phyloP scores from a whole-genome alignment of 345 rosid genomes.

The Geranium rotundifolium region DNA sequence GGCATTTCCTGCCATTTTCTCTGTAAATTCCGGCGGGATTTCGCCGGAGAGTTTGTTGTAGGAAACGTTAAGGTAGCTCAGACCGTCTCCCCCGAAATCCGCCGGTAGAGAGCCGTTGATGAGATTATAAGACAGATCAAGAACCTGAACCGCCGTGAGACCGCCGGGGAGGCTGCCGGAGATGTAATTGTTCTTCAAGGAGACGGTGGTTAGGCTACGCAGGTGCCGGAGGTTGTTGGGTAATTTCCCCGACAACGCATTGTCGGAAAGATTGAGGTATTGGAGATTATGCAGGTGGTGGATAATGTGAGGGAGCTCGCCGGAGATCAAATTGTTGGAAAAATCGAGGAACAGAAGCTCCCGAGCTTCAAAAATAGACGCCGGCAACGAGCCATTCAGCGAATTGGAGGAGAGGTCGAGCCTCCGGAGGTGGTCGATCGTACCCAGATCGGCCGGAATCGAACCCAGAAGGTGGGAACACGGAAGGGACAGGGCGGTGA shows the following conservation, averaged over 20 bases:
- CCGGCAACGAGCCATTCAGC: constrained; percentile 64
- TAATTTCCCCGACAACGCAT: constrained; percentile 55
- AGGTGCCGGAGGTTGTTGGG: constrained; percentile 30
- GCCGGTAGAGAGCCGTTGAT: constrained; percentile 60
- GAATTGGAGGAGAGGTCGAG: constrained; percentile 76
- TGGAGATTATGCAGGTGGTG: constrained; percentile 37
- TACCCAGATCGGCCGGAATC: constrained; percentile 59
- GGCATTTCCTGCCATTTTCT: constrained; percentile 46
- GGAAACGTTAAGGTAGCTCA: constrained; percentile 59
- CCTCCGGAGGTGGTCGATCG: constrained; percentile 34
- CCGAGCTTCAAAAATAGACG: constrained; percentile 42
- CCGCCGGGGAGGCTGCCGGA: constrained; percentile 45
- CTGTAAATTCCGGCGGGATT: constrained; percentile 46
- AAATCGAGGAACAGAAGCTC: constrained; percentile 60
- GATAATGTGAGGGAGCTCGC: constrained; percentile 37
- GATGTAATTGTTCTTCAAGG: constrained; percentile 49
- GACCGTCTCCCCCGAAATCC: constrained; percentile 46
- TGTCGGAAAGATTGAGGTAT: constrained; percentile 53
- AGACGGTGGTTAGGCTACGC: constrained; percentile 38
- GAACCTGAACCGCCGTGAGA: constrained; percentile 33
- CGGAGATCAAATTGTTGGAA: constrained; percentile 56
- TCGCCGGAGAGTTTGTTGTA: constrained; percentile 52
- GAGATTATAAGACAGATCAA: constrained; percentile 77
- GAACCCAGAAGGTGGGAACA: constrained; percentile 58
- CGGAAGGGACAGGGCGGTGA: constrained; percentile 52